Percentiles rank a stretch among this genome's conserved stretches.
Conservation (phyloP, 2,329 filamentous ascomycete genomes). For the Ophioceras dolichostomum region DNA sequence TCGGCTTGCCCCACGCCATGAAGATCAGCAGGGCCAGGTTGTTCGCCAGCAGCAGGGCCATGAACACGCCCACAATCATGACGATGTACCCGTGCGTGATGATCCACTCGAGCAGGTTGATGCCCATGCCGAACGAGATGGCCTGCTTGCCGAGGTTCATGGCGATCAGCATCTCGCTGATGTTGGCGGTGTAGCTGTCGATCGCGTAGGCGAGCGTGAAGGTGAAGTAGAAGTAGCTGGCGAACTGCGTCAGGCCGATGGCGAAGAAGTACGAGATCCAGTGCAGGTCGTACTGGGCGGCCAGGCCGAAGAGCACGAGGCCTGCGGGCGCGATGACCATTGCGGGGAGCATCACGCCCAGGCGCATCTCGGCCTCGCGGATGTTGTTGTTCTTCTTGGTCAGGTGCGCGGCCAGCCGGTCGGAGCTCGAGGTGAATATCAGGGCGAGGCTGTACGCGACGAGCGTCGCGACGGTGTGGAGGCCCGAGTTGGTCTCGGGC, state of each 20-base stretch:
- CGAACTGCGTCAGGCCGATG: conserved; percentile 33
- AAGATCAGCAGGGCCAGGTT: conserved; percentile 35
- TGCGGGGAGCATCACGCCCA: conserved; percentile 24
- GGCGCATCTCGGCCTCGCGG: conserved; percentile 35
- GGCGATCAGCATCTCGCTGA: conserved; percentile 50
- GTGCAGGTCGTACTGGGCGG: conserved; percentile 24
- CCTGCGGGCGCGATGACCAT: conserved; percentile 26
- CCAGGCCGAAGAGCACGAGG: conserved; percentile 27
- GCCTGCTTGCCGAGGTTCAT: conserved; percentile 46
- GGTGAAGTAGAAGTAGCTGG: conserved; percentile 41
- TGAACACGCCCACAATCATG: conserved; percentile 38
- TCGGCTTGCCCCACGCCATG: conserved; percentile 36
- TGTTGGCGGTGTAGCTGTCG: conserved; percentile 44
- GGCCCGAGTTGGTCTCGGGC: conserved; percentile 28
- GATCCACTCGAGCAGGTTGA: conserved; percentile 38
- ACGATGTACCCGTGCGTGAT: conserved; percentile 32
- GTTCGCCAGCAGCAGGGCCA: conserved; percentile 33
- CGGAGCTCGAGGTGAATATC: conserved; percentile 28
- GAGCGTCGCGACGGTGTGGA: conserved; percentile 28
- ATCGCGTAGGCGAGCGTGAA: conserved; percentile 50
- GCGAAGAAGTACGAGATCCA: conserved; percentile 36
- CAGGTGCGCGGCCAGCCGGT: conserved; percentile 28
- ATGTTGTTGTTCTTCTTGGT: conserved; percentile 29
- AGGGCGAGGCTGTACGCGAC: conserved; percentile 24
- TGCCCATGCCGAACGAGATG: conserved; percentile 38